A percentile compares a stretch with the other conserved stretches of the same genome.
Evolutionary conservation across 2,329 filamentous ascomycete genomes (phyloP).

Genomic region (Cladophialophora yegresii): DNA sequence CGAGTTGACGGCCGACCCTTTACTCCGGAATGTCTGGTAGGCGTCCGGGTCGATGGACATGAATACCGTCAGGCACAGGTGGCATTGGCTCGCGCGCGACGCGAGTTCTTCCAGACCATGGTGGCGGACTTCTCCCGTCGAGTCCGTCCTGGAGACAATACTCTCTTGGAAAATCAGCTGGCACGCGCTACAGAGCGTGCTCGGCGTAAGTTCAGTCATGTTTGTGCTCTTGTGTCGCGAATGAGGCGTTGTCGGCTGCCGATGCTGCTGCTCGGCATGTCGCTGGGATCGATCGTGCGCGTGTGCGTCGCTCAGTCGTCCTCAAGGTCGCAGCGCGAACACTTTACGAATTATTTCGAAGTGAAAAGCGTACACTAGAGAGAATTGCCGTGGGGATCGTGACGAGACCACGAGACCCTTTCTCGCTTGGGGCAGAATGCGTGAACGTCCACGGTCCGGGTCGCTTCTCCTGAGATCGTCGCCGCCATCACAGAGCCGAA

Average conservation of each 20-base stretch:
- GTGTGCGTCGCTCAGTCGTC: conserved; percentile 4
- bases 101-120: conserved; percentile 34
- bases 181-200: conserved; percentile 34
- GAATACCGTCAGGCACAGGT: conserved; percentile 36
- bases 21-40: conserved; percentile 30
- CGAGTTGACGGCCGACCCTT: conserved; percentile 20
- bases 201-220: conserved; percentile 28
- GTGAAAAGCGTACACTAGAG: background rate
- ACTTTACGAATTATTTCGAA: background rate
- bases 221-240: conserved; percentile 1
- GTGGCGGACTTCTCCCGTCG: conserved; percentile 32
- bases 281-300: background rate
- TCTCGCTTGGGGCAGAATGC: background rate
- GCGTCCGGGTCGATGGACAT: conserved; percentile 36
- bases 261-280: conserved; percentile 17
- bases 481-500: conserved; percentile 5
- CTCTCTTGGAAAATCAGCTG: conserved; percentile 32
- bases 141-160: conserved; percentile 17
- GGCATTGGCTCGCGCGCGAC: conserved; percentile 34
- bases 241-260: conserved; percentile 8
- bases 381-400: background rate
- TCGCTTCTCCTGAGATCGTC: conserved; percentile 25
- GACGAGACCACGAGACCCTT: background rate
- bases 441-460: background rate
- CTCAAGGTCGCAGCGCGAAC: background rate